Evolutionary conservation across 805 yeast species (phyloP).

Genomic region (Debaryomyces hansenii): DNA sequence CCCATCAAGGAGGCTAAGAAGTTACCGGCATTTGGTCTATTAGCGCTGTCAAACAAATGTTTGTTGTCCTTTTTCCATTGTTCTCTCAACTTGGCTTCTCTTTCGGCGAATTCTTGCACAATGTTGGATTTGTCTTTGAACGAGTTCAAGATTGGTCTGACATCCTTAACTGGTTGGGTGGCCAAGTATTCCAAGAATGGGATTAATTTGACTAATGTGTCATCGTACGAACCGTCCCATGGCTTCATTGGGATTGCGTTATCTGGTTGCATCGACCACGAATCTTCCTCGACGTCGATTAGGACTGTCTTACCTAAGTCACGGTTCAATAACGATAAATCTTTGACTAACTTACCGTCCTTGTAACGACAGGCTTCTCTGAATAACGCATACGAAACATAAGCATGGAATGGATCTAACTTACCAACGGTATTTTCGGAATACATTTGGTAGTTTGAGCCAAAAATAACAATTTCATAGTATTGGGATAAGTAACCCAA

Average conservation of each 20-base stretch:
- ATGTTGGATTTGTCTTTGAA: constrained; percentile 66
- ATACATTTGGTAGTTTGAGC: constrained; percentile 81
- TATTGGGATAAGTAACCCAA: constrained; percentile 91
- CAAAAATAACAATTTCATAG: constrained; percentile 91
- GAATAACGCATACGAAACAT: constrained; percentile 80
- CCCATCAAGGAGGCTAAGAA: constrained; percentile 68
- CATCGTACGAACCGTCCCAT: constrained; percentile 88
- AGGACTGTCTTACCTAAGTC: constrained; percentile 79
- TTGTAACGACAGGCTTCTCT: constrained; percentile 89
- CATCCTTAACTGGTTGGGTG: constrained; percentile 81
- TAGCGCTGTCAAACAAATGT: constrained; percentile 29
- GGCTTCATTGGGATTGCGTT: constrained; percentile 83
- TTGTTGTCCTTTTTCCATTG: constrained; percentile 60
- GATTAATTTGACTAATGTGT: constrained; percentile 73
- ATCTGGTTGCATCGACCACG: constrained; percentile 83
- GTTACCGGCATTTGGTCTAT: constrained; percentile 44
- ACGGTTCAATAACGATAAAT: constrained; percentile 85
- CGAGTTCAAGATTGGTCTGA: constrained; percentile 80
- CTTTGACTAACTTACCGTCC: constrained; percentile 89
- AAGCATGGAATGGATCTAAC: constrained; percentile 91
- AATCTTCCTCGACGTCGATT: constrained; percentile 73
- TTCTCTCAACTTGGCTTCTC: constrained; percentile 75
- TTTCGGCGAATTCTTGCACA: constrained; percentile 74
- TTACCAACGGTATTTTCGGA: constrained; percentile 82
- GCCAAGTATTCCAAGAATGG: constrained; percentile 95